Percentiles rank a stretch among this genome's conserved stretches.
phyloP scores from a whole-genome alignment of 208 protist species.

The Trypanosoma cruzi region DNA sequence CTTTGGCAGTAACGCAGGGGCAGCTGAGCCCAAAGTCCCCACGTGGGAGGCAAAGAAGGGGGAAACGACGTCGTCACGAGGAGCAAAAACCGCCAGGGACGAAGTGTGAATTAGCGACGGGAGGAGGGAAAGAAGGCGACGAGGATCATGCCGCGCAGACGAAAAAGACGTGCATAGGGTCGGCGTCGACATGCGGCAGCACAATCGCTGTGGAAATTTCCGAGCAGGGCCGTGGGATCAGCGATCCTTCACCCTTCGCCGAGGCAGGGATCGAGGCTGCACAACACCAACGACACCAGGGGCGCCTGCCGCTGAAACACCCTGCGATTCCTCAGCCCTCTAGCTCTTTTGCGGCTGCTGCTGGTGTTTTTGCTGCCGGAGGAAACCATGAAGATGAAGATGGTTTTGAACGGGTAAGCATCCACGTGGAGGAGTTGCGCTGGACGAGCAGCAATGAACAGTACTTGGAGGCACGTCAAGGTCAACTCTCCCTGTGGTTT shows the following conservation, averaged over 20 bases:
- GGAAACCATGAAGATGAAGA: background rate
- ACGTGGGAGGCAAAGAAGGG: background rate
- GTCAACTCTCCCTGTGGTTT: slow-evolving; percentile 79
- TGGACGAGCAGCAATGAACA: slow-evolving; percentile 75
- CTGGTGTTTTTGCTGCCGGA: background rate
- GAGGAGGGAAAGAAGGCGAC: background rate
- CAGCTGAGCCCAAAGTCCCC: background rate
- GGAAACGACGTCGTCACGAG: background rate
- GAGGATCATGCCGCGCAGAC: background rate
- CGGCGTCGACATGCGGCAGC: background rate
- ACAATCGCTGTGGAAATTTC: background rate
- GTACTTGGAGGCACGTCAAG: slow-evolving; percentile 42
- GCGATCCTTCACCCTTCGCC: background rate
- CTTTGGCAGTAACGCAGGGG: too few relatives aligned
- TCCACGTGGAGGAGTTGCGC: slow-evolving; percentile 67
- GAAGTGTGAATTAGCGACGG: background rate
- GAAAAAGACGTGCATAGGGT: background rate
- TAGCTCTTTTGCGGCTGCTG: too few relatives aligned
- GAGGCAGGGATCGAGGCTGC: background rate
- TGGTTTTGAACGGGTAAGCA: slow-evolving; percentile 49
- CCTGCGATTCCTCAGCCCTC: background rate
- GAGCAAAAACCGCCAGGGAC: background rate
- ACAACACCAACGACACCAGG: background rate
- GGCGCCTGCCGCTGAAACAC: background rate
- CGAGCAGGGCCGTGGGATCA: background rate